Evolutionary conservation across 2,329 filamentous ascomycete species (phyloP), one percentile per base, ranked within the genome.

Genomic region (Colletotrichum tabaci): DNA sequence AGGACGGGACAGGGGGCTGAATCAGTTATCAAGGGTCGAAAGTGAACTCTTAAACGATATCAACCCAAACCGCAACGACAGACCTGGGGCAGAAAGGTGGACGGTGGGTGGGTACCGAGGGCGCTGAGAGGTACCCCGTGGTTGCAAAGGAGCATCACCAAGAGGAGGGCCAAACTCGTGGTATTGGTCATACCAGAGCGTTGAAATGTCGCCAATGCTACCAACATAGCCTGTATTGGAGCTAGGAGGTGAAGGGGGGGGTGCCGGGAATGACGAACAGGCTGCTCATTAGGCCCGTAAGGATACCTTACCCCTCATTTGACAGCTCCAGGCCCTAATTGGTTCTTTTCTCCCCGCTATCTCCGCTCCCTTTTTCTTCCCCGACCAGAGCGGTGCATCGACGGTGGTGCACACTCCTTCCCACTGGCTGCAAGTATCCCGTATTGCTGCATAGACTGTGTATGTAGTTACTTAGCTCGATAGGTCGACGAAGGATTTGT

Each of bases 251-350:
- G 46, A 35, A 35, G 30, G 30, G 26, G 7, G 46, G 46, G n/a
- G 49, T 10, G 4, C 13, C 16, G 13, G 23, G 49, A 52, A 52
- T 52, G 23, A 52, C 50, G 7, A 26, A 35, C 50, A 30, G 50
- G 18, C 50, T 18, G 50, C 23, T 53, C 15, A 23, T 18, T 16
- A 30, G 50, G 18, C 3, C 18, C 52, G 38, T 18, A 2, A 35
- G 21, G 52, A 38, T 57, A 38, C 23, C 35, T 38, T 53, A 44
- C 64, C 64, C 64, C 55, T 66, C 64, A 47, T 42, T 61, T 42
- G 46, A 61, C 52, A 26, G 38, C 5, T 16, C 7, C 8, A 21
- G 44, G 55, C 13, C n/a, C 16, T 52, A 23, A 50, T 47, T 66
- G 64, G 55, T 23, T 8, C 10, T 18, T 18, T 18, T 26, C 6